Base-by-base conservation (phyloP, 345 rosid genomes). In the Sisymbrium altissimum region DNA sequence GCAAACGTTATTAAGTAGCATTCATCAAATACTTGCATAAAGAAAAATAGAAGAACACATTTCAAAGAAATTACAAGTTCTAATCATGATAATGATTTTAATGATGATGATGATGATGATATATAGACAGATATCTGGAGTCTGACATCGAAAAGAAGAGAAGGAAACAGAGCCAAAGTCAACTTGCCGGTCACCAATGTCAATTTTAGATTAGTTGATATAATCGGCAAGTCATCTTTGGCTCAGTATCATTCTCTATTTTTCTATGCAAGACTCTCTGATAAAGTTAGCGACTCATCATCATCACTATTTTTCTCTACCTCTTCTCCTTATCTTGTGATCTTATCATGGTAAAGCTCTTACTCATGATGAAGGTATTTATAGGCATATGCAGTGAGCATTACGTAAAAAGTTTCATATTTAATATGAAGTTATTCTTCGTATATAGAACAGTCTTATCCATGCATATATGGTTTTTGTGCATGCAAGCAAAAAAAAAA, bases 171-270 rank as follows among this genome's bases (percentile, higher is more conserved):
- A 76, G 66, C 75, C 75, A 76, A 76, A 21, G 55, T 63, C 21
- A 64, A 76, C 80, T 70, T 76, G 80, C 67, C 75, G 64, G n/a
- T 7, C 38, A 63, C 39, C 66, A 48, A 18, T 29, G 45, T 8
- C 52, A 27, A 1, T 50, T 35, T 27, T 3, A 53, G 40, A 43
- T 75, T 55, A 0, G 5, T 56, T 19, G 60, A n/a, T 54, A 10
- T 6, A 30, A 39, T 44, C 80, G 80, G 76, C 76, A 76, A 64
- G 80, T 76, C 80, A 76, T 76, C 80, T 41, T 76, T 76, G 80
- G 80, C 76, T 76, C 80, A 76, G 0, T 12, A 36, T 70, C 80
- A 56, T 63, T 56, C 61, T 64, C 72, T 70, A 48, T 30, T 76
- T 13, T 56, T 39, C 75, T 29, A 70, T 70, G 80, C 66, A 64